Evolutionary conservation across 2,329 filamentous ascomycete genomes (phyloP), one percentile per base, ranked within the genome.

Genomic region (Tolypocladium ovalisporum): DNA sequence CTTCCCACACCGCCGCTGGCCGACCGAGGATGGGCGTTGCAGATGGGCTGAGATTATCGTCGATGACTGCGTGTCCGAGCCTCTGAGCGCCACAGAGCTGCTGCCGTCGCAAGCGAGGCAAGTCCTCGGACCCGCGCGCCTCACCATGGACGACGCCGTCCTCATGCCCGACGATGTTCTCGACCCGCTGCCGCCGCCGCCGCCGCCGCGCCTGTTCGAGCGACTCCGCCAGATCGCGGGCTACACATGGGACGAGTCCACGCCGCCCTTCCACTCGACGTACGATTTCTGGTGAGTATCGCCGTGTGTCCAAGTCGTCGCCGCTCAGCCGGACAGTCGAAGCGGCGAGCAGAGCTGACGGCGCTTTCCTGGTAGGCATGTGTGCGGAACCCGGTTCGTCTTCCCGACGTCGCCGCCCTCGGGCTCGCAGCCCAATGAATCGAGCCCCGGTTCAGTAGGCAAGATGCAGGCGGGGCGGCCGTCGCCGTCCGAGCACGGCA

Each of bases 231-330:
- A 89, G 68, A 79, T 92, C 62, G 79, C 85, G 52, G 88, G 87
- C 56, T 91, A 90, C 68, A 83, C 81, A 8, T 92, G 88, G 88
- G 87, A 91, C 70, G 86, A 89, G 63, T 78, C 81, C 17, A 70
- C 67, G 58, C 71, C 72, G 32, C 82, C 82, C 13, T 75, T 80
- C 57, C 84, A 86, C 67, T 81, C 82, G 54, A 90, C 86, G 65
- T 97, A 96, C 73, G 90, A 95, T 70, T 91, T 92, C 75, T 97
- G 92, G 90, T 85, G 75, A 65, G 73, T 60, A 3, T 3, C 5
- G 13, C 17, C 15, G 1, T 15, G 2, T 4, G 12, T 9, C 22
- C 37, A 22, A 5, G 44, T 19, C 22, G 29, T 7, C 17, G 15
- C 24, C n/a, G 12, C n/a, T 10, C 24, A 4, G 27, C 1, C 39